Percentiles rank a stretch among this genome's conserved stretches.
phyloP scores from a whole-genome alignment of 345 rosid genomes.

The Trapa incisa region DNA sequence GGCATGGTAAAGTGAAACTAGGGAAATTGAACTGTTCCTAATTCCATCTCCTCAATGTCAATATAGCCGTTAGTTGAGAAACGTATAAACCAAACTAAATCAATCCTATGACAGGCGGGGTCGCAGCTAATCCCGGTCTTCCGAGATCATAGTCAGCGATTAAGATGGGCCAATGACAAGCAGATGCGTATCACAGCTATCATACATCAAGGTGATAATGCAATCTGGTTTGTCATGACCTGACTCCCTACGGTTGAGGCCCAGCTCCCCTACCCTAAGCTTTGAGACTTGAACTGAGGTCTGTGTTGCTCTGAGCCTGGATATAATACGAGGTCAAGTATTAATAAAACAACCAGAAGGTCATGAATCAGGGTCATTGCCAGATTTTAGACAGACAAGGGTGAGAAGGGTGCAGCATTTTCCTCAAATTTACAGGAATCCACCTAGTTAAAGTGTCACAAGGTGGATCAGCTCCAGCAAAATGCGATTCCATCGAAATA shows the following conservation, averaged over 20 bases:
- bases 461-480: background rate
- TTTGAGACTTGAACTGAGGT: background rate
- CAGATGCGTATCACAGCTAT: background rate
- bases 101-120: background rate
- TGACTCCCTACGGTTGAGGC: background rate
- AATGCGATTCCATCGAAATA: background rate
- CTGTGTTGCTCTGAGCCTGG: background rate
- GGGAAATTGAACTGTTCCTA: too few relatives aligned
- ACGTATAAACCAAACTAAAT: background rate
- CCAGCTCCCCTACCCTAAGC: background rate
- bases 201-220: background rate
- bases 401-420: background rate
- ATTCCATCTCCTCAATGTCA: background rate
- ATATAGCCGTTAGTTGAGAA: background rate
- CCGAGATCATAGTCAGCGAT: background rate
- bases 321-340: background rate
- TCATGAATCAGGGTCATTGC: background rate
- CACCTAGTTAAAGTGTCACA: background rate
- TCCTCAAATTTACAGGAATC: background rate
- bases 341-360: background rate
- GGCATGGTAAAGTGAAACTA: background rate
- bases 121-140: background rate
- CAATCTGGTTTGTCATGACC: background rate
- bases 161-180: background rate
- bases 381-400: background rate